Percentiles rank a stretch among this genome's conserved stretches.
These are phyloP conservation scores for Coelastrella sp. DNA, from an alignment of 139 green algal species.

Conservation along the genomic window DNA sequence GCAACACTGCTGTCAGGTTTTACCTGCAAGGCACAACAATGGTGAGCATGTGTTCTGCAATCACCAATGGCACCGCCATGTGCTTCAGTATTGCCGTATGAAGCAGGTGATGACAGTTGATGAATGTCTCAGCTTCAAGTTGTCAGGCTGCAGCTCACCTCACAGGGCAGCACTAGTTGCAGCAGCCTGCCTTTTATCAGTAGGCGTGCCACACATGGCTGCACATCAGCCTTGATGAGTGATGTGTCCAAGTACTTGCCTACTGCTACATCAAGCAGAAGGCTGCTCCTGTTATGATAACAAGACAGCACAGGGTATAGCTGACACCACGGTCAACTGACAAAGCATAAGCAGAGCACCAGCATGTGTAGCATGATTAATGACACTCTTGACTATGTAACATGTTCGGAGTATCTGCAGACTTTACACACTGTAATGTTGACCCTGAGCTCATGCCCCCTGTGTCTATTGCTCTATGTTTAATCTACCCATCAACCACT, in stretches of 20 bases:
- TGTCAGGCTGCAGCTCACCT: slow-evolving; percentile 61
- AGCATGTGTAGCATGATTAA: too few species aligned
- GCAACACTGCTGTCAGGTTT: slow-evolving; percentile 66
- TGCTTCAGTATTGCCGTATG: not conserved
- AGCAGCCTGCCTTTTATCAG: slow-evolving; percentile 90
- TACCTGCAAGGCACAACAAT: slow-evolving; percentile 54
- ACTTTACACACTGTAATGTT: too few species aligned
- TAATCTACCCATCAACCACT: too few species aligned
- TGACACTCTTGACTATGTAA: too few species aligned
- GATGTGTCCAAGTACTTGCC: slow-evolving; percentile 86
- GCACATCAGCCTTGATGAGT: slow-evolving; percentile 87
- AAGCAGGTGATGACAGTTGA: not conserved
- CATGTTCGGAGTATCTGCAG: too few species aligned
- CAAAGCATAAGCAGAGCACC: too few species aligned
- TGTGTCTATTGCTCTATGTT: too few species aligned
- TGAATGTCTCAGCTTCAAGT: not conserved
- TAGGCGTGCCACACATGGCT: slow-evolving; percentile 78
- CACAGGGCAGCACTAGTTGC: slow-evolving; percentile 82
- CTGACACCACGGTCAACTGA: too few species aligned
- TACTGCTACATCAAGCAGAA: slow-evolving; percentile 84
- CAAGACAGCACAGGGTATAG: too few species aligned
- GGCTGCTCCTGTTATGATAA: not conserved
- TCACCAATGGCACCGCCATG: too few species aligned
- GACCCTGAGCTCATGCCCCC: too few species aligned
- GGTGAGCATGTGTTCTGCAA: too few species aligned